phyloP scores from a whole-genome alignment of 495 filamentous ascomycete species.

The Alectoria sarmentosa region DNA sequence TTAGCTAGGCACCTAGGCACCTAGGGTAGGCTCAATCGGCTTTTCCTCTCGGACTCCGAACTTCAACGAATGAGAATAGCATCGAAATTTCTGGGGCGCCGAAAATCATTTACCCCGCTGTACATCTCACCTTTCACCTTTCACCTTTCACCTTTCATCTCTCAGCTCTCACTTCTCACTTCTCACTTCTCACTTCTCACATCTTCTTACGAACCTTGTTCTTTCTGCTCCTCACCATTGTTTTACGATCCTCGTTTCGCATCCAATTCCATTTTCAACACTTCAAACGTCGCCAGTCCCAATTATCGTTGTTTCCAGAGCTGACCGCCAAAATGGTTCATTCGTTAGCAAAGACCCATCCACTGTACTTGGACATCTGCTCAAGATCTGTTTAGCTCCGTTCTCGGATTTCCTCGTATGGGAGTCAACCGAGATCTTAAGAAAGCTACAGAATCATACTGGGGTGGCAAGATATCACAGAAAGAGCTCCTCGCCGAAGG shows the following conservation, averaged over 20 bases:
- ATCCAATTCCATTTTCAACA: background rate
- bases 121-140: no score
- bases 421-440: conserved; percentile 97
- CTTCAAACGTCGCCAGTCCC: background rate
- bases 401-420: conserved; percentile 90
- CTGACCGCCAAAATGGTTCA: conserved; percentile 64
- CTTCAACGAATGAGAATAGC: background rate
- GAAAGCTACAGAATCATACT: conserved; percentile 98
- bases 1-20: no score
- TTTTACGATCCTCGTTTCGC: background rate
- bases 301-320: conserved; percentile 11
- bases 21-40: background rate
- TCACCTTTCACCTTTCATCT: background rate
- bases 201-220: background rate
- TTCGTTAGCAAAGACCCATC: conserved; percentile 46
- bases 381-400: conserved; percentile 36
- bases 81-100: background rate
- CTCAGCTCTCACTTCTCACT: background rate
- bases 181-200: background rate
- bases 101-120: background rate
- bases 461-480: conserved; percentile 86
- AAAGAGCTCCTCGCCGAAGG: conserved; percentile 84
- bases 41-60: background rate
- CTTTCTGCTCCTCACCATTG: background rate
- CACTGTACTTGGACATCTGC: background rate